A percentile compares a stretch with the other conserved stretches of the same genome.
Conservation (phyloP, 768 basidiomycete genomes). For the Sistotremastrum suecicum region DNA sequence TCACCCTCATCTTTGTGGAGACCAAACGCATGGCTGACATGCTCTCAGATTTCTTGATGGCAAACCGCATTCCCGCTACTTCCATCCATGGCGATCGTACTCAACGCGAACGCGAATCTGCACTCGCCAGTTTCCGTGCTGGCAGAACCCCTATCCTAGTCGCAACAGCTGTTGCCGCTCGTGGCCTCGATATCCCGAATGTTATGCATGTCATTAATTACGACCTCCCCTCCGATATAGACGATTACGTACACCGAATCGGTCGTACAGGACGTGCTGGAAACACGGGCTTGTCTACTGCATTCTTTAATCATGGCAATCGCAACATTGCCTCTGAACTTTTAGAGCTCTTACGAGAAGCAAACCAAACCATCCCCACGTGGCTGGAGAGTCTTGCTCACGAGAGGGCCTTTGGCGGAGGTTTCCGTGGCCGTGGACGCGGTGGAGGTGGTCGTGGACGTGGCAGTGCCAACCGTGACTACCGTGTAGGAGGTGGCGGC, state of each 20-base stretch:
- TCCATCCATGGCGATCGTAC: conserved; percentile 98
- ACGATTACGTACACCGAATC: conserved; percentile 98
- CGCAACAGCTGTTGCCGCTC: conserved; percentile 96
- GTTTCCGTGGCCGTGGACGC: conserved; percentile 30
- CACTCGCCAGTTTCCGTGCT: conserved; percentile 87
- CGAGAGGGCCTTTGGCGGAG: conserved; percentile 61
- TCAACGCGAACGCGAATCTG: conserved; percentile 94
- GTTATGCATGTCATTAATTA: conserved; percentile 99
- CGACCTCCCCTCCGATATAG: conserved; percentile 94
- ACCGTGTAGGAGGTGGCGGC: conserved; percentile 24
- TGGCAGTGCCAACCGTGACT: conserved; percentile 32
- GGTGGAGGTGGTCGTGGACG: conserved; percentile 39
- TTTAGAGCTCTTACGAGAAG: conserved; percentile 86
- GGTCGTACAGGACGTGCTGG: conserved; percentile 98
- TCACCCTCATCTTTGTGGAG: conserved; percentile 96
- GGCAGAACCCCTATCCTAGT: conserved; percentile 94
- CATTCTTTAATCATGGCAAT: conserved; percentile 92
- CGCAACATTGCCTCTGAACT: conserved; percentile 85
- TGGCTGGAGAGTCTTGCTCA: conserved; percentile 85
- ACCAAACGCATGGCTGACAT: conserved; percentile 99
- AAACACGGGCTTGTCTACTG: conserved; percentile 89
- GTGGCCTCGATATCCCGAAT: conserved; percentile 98
- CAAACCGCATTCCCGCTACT: conserved; percentile 73
- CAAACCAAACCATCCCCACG: conserved; percentile 84
- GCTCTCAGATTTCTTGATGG: conserved; percentile 89